phyloP scores from a whole-genome alignment of 2,329 filamentous ascomycete species.

The Colletotrichum sp. region DNA sequence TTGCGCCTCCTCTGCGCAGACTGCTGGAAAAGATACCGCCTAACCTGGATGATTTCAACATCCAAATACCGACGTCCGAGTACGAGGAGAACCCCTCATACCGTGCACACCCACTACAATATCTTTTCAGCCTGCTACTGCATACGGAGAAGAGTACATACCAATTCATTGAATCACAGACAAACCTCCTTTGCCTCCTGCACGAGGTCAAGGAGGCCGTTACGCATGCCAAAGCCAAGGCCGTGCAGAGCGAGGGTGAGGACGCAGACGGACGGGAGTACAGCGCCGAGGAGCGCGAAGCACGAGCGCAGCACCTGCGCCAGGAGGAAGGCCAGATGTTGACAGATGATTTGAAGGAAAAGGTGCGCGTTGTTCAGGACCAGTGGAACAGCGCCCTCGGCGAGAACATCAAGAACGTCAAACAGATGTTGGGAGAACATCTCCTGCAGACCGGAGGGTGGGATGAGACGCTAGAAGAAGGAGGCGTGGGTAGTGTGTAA shows the following conservation, averaged over 20 bases:
- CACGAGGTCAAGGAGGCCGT: conserved; percentile 89
- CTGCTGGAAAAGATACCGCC: conserved; percentile 81
- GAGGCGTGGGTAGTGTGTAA: conserved; percentile 54
- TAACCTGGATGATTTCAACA: conserved; percentile 63
- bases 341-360: conserved; percentile 90
- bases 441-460: conserved; percentile 82
- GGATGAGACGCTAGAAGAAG: conserved; percentile 76
- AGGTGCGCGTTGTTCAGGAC: conserved; percentile 87
- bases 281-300: conserved; percentile 35
- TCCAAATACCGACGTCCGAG: conserved; percentile 81
- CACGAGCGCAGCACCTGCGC: conserved; percentile 60
- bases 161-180: conserved; percentile 96
- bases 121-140: conserved; percentile 82
- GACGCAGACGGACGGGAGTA: conserved; percentile 40
- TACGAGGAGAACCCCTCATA: conserved; percentile 88
- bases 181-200: conserved; percentile 85
- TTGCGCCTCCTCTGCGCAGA: conserved; percentile 80
- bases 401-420: conserved; percentile 74
- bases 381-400: conserved; percentile 92
- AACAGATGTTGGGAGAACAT: conserved; percentile 75
- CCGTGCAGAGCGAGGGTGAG: conserved; percentile 69
- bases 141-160: conserved; percentile 94
- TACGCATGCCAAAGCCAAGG: conserved; percentile 70
- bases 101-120: conserved; percentile 82
- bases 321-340: conserved; percentile 72